Base-by-base conservation (phyloP, 495 filamentous ascomycete species). In the Hypoxylon trugodes region DNA sequence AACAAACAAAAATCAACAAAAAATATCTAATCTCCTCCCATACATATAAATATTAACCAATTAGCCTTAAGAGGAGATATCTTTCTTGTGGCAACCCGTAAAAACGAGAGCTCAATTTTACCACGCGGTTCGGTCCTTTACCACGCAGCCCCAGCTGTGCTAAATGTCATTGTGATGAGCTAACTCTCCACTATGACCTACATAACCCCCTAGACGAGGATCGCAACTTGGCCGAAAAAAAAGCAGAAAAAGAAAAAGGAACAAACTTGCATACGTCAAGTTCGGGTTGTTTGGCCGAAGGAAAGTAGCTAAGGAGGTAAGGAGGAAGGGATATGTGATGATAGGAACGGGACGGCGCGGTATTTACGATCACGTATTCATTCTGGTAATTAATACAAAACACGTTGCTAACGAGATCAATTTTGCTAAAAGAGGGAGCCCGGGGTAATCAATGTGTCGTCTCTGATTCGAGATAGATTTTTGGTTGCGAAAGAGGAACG, bases 131-230 rank as follows among this genome's bases (percentile, higher is more conserved):
- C 16, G 22, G 16, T 52, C 21, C 24, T 6, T 35, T 38, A 32
- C 53, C 47, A 13, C 19, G 35, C 25, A 49, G n/a, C 32, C 45
- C 28, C 43, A 48, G 53, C 48, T 43, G 25, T 35, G 13, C 15
- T 42, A 32, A 47, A 65, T 65, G 54, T 52, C 46, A 64, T 64
- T 40, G 38, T 46, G 61, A 58, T 24, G 9, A 32, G 19, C 5
- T 28, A 38, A 59, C 12, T 32, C n/a, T 50, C 47, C 53, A 25
- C 53, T 4, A 45, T 46, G 51, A 48, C 28, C 21, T n/a, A n/a
- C n/a, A n/a, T n/a, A n/a, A n/a, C n/a, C n/a, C n/a, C n/a, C n/a
- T 56, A 43, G 9, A 13, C 12, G 35, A 43, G 36, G 32, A 12
- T 21, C 8, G 54, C 10, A 10, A 40, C 19, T 10, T 25, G 43